Conservation (phyloP, 2,329 filamentous ascomycete genomes). For the Cladophialophora chaetospira region DNA sequence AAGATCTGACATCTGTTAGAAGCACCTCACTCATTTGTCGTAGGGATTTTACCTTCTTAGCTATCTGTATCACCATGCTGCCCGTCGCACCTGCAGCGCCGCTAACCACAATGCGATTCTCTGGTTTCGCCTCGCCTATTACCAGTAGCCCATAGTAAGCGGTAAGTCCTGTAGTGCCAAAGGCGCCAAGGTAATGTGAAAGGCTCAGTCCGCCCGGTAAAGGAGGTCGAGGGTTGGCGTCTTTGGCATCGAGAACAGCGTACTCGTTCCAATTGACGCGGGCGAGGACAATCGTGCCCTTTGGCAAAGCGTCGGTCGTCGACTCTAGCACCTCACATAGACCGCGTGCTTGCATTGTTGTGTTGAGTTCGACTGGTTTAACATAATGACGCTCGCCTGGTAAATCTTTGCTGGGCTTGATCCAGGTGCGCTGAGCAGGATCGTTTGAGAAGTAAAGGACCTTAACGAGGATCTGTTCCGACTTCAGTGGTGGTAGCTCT, state of each 20-base stretch:
- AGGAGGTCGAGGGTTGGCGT: neutral
- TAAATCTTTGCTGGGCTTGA: conserved; percentile 38
- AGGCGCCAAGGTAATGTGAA: conserved; percentile 46
- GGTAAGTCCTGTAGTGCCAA: conserved; percentile 56
- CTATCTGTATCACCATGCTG: conserved; percentile 16
- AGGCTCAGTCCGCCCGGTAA: conserved; percentile 15
- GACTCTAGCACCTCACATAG: conserved; percentile 44
- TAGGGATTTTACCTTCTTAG: conserved; percentile 11
- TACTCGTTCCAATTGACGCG: conserved; percentile 45
- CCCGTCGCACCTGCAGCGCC: conserved; percentile 58
- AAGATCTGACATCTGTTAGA: conserved; percentile 52
- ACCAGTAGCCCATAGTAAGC: conserved; percentile 71
- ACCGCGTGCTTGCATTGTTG: conserved; percentile 41
- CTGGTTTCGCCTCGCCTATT: conserved; percentile 65
- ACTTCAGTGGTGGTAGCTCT: conserved; percentile 31
- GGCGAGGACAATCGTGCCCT: conserved; percentile 41
- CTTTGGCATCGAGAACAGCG: conserved; percentile 38
- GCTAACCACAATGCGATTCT: conserved; percentile 74
- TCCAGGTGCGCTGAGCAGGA: conserved; percentile 56
- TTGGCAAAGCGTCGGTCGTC: conserved; percentile 35
- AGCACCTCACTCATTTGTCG: neutral
- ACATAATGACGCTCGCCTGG: conserved; percentile 47
- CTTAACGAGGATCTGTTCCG: conserved; percentile 50
- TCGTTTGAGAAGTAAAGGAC: conserved; percentile 54
- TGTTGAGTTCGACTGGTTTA: conserved; percentile 46